These are phyloP conservation scores for Aureobasidium uvarum DNA, from an alignment of 2,329 filamentous ascomycete species.

Conservation along the genomic window DNA sequence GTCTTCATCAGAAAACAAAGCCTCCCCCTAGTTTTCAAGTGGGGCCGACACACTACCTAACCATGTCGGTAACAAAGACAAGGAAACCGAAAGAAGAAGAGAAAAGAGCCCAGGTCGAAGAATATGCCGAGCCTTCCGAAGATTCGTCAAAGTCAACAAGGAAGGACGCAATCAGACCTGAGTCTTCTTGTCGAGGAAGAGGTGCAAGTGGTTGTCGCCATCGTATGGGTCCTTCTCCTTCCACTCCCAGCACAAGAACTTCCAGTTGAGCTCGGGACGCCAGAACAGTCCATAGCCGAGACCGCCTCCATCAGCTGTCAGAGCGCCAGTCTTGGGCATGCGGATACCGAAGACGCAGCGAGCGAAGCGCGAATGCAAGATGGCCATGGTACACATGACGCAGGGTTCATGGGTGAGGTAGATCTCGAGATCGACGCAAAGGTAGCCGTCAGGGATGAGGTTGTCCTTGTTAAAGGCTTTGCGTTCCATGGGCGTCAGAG, in stretches of 20 bases:
- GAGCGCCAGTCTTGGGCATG: conserved; percentile 77
- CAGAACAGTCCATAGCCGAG: conserved; percentile 62
- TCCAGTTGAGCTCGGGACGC: conserved; percentile 79
- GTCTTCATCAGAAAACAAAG: conserved; percentile 14
- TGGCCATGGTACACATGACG: conserved; percentile 94
- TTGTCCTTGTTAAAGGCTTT: conserved; percentile 63
- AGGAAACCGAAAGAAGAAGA: conserved; percentile 8
- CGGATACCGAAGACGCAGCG: conserved; percentile 76
- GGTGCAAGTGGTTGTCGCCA: conserved; percentile 25
- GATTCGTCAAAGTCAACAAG: background rate
- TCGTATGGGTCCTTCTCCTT: conserved; percentile 25
- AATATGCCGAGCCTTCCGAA: background rate
- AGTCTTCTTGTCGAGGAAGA: conserved; percentile 26
- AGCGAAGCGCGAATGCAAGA: conserved; percentile 89
- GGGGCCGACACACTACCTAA: conserved; percentile 26
- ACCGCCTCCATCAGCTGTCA: conserved; percentile 64
- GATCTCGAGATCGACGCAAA: conserved; percentile 89
- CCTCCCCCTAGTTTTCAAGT: conserved; percentile 9
- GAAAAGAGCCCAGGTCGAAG: background rate
- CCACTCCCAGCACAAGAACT: conserved; percentile 71
- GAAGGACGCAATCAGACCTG: conserved; percentile 20
- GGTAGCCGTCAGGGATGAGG: conserved; percentile 73
- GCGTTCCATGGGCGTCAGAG: conserved; percentile 66
- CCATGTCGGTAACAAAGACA: conserved; percentile 26
- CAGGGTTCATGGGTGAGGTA: conserved; percentile 96